Evolutionary conservation across 1,284 basidiomycete genomes (phyloP).

Genomic region (Malassezia dermatis): DNA sequence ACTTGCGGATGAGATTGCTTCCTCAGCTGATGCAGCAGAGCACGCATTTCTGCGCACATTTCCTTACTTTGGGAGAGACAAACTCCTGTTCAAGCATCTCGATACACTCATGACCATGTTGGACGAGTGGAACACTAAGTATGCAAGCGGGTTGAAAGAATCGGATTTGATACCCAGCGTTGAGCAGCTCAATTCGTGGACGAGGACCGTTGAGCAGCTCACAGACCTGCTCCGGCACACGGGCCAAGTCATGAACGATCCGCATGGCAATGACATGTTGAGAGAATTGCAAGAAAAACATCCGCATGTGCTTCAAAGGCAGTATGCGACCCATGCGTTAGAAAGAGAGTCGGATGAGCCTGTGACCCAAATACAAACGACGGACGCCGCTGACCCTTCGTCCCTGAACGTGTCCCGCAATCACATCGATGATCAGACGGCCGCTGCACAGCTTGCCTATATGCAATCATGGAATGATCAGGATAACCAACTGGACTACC

Average conservation of each 20-base stretch:
- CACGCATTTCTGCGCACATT: constrained; percentile 7
- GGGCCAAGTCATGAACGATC: constrained; percentile 14
- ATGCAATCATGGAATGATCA: constrained; percentile 28
- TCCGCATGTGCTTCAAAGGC: background rate
- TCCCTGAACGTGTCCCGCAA: background rate
- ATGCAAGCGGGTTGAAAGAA: background rate
- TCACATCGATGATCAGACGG: background rate
- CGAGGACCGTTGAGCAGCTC: constrained; percentile 4
- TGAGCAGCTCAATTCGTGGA: constrained; percentile 3
- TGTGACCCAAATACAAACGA: background rate
- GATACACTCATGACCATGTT: constrained; percentile 7
- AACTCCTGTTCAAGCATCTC: constrained; percentile 7
- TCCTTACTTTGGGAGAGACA: constrained; percentile 14
- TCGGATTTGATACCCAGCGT: background rate
- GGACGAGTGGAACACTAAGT: constrained; percentile 4
- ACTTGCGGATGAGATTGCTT: constrained; percentile 10
- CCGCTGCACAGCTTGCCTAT: constrained; percentile 17
- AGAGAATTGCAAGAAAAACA: constrained; percentile 2
- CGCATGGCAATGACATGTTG: constrained; percentile 8
- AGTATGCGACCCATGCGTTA: background rate
- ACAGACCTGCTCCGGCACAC: constrained; percentile 1
- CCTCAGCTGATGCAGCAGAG: constrained; percentile 2
- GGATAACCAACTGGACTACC: constrained; percentile 34
- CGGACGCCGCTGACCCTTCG: background rate
- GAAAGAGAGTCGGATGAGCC: background rate